Evolutionary conservation across 2,329 filamentous ascomycete genomes (phyloP).

Genomic region (Fusarium mangiferae): DNA sequence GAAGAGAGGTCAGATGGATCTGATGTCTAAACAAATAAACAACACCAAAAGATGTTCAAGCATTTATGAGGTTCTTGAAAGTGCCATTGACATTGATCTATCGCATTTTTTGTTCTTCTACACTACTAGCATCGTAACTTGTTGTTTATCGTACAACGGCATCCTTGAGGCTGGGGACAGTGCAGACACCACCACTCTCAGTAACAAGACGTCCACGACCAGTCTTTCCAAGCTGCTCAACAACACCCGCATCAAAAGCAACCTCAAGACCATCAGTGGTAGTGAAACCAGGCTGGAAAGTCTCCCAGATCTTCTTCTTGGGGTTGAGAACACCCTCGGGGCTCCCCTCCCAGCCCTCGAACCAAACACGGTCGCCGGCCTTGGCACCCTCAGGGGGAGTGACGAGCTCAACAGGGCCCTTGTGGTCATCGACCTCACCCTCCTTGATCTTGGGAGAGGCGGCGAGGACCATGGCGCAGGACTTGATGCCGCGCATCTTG

Average conservation of each 20-base stretch:
- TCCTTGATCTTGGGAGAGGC: constrained; percentile 86
- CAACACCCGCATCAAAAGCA: constrained; percentile 82
- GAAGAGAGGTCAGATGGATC: neutral
- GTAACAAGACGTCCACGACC: constrained; percentile 77
- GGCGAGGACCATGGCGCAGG: constrained; percentile 89
- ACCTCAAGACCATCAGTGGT: constrained; percentile 85
- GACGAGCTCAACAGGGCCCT: constrained; percentile 91
- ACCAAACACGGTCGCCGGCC: constrained; percentile 89
- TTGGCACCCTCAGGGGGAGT: constrained; percentile 80
- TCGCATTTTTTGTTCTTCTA: constrained; percentile 25
- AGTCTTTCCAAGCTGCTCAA: constrained; percentile 80
- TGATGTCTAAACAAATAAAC: neutral
- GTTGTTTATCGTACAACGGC: constrained; percentile 79
- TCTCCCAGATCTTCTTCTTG: constrained; percentile 99
- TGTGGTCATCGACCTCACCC: constrained; percentile 83
- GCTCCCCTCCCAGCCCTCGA: constrained; percentile 94
- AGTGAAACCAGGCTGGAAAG: constrained; percentile 93
- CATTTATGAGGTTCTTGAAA: neutral
- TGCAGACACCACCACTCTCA: constrained; percentile 81
- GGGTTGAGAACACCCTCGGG: constrained; percentile 95
- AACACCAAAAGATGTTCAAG: constrained; percentile 3
- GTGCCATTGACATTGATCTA: neutral
- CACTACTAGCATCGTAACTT: neutral
- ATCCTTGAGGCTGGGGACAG: constrained; percentile 80
- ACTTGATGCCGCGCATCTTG: constrained; percentile 92